Percentiles rank a stretch among this genome's conserved stretches.
These are phyloP conservation scores for Phlebiopsis flavidoalba DNA, from an alignment of 768 basidiomycete species.

Conservation along the genomic window DNA sequence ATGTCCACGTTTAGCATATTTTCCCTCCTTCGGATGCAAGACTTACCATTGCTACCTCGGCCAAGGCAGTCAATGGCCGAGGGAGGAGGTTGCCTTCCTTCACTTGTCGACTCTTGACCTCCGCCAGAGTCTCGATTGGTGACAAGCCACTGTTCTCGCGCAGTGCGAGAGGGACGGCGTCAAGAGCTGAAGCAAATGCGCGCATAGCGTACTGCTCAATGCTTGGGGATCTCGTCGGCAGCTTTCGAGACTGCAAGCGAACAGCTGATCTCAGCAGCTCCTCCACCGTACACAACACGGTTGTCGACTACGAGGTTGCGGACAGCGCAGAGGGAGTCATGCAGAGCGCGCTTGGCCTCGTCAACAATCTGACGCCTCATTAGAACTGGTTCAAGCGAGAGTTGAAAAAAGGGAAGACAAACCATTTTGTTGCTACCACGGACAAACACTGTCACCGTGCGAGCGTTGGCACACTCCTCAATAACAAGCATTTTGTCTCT, in stretches of 20 bases:
- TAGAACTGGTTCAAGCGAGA: not conserved
- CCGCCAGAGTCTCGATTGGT: slow-evolving; percentile 95
- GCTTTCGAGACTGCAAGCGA: slow-evolving; percentile 90
- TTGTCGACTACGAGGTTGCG: slow-evolving; percentile 94
- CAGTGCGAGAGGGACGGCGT: slow-evolving; percentile 91
- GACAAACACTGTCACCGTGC: slow-evolving; percentile 96
- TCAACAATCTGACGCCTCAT: slow-evolving; percentile 76
- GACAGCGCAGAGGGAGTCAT: slow-evolving; percentile 96
- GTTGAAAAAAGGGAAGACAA: slow-evolving; percentile 3
- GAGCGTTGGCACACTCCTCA: slow-evolving; percentile 95
- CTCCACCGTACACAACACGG: slow-evolving; percentile 97
- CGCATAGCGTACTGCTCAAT: slow-evolving; percentile 99
- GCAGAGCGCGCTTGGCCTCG: slow-evolving; percentile 95
- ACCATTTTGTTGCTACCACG: slow-evolving; percentile 99
- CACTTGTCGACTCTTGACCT: slow-evolving; percentile 91
- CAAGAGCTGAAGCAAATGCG: slow-evolving; percentile 94
- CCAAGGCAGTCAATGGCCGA: slow-evolving; percentile 95
- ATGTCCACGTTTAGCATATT: not conserved
- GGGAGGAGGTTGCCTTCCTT: slow-evolving; percentile 73
- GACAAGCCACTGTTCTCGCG: slow-evolving; percentile 98
- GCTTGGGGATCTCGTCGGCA: slow-evolving; percentile 92
- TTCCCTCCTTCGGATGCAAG: not conserved
- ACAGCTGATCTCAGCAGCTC: slow-evolving; percentile 95
- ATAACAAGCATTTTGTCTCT: slow-evolving; percentile 99
- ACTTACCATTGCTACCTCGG: slow-evolving; percentile 77